A percentile compares a stretch with the other conserved stretches of the same genome.
Conservation (phyloP, 352 stramenopile species). For the Blastocystis sp. region DNA sequence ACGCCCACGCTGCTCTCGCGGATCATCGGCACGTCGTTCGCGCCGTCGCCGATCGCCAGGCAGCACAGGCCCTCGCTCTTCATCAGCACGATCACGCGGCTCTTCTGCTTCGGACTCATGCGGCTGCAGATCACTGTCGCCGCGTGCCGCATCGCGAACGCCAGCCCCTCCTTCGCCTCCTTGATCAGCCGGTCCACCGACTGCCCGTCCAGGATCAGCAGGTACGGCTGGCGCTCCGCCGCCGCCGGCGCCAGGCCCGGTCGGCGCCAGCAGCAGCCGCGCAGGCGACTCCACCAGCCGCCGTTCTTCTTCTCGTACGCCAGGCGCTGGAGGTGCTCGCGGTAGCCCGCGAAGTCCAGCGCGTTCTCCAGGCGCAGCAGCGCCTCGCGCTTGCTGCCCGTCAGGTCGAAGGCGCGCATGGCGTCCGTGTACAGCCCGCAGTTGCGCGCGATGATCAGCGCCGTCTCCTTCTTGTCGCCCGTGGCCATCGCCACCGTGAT, state of each 20-base stretch:
- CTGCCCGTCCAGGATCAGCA: conserved; percentile 33
- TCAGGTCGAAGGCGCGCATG: conserved; percentile 43
- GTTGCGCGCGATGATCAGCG: conserved; percentile 64
- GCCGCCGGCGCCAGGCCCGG: background rate
- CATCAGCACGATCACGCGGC: conserved; percentile 54
- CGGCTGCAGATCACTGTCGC: conserved; percentile 53
- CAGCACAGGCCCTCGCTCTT: conserved; percentile 41
- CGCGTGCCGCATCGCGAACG: conserved; percentile 13
- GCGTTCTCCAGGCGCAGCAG: conserved; percentile 16
- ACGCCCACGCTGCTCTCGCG: conserved; percentile 95
- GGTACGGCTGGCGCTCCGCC: background rate
- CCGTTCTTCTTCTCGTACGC: conserved; percentile 55
- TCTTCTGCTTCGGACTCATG: conserved; percentile 67
- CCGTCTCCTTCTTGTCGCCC: conserved; percentile 68
- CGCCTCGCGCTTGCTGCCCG: background rate
- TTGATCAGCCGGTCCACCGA: conserved; percentile 58
- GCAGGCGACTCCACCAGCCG: background rate
- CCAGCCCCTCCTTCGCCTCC: background rate
- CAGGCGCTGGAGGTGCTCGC: background rate
- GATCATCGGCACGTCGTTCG: conserved; percentile 99
- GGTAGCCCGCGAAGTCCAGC: conserved; percentile 11
- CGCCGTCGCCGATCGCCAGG: conserved; percentile 93
- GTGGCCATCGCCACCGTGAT: conserved; percentile 58
- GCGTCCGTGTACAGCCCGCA: conserved; percentile 17
- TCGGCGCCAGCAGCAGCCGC: background rate